Percentiles rank a stretch among this genome's conserved stretches.
Conservation (phyloP, 108 stramenopile species). For the Chaetoceros tenuissimus region DNA sequence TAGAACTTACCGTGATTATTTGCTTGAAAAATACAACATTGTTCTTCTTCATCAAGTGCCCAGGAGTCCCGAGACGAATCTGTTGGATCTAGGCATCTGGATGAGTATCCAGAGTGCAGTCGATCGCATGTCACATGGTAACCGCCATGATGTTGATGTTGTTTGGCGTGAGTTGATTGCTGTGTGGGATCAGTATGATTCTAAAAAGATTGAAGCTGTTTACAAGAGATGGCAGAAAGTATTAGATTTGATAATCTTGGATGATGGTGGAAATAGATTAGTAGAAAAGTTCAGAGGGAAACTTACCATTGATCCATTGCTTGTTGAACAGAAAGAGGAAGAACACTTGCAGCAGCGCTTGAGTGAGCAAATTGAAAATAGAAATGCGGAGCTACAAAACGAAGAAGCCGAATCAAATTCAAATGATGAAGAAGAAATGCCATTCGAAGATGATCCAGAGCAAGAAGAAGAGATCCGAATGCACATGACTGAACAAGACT, state of each 20-base stretch:
- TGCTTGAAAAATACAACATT: conserved; percentile 14
- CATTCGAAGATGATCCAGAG: neutral
- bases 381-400: no score
- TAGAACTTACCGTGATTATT: neutral
- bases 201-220: no score
- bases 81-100: neutral
- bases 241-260: conserved; percentile 14
- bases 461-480: no score
- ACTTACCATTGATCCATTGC: no score
- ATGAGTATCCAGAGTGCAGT: conserved; percentile 3
- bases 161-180: no score
- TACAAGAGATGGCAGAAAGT: conserved; percentile 9
- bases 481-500: no score
- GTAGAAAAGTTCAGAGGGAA: conserved; percentile 9
- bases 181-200: no score
- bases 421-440: neutral
- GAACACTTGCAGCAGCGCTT: no score
- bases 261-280: conserved; percentile 2
- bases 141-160: no score
- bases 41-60: conserved; percentile 13
- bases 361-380: no score
- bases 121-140: no score
- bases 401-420: neutral
- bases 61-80: conserved; percentile 13
- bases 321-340: no score